Evolutionary conservation across 1,139 yeast genomes (phyloP).

Genomic region (Yamadazyma songkhlaensis): DNA sequence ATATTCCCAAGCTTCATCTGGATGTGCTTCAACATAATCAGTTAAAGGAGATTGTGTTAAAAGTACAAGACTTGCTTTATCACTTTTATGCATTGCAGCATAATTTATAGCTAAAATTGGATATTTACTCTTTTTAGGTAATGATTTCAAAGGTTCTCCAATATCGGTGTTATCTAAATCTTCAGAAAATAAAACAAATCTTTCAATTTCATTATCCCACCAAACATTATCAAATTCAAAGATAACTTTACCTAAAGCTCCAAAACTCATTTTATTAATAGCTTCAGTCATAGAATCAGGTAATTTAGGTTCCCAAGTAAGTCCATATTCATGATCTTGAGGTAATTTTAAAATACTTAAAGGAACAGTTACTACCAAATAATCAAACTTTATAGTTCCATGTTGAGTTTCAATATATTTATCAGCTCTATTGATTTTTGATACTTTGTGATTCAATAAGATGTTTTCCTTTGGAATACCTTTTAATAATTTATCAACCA

Average conservation of each 20-base stretch:
- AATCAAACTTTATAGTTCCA: slow-evolving; percentile 37
- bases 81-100: slow-evolving; percentile 20
- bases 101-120: slow-evolving; percentile 27
- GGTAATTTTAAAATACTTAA: slow-evolving; percentile 57
- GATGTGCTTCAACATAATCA: slow-evolving; percentile 38
- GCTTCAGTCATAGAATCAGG: slow-evolving; percentile 47
- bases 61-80: slow-evolving; percentile 43
- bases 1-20: slow-evolving; percentile 38
- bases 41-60: slow-evolving; percentile 74
- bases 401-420: slow-evolving; percentile 19
- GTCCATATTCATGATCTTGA: slow-evolving; percentile 36
- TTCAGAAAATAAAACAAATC: slow-evolving; percentile 47
- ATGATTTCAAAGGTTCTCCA: slow-evolving; percentile 23
- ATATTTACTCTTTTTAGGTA: slow-evolving; percentile 10
- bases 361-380: slow-evolving; percentile 71
- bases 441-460: slow-evolving; percentile 46
- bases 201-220: slow-evolving; percentile 60
- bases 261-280: slow-evolving; percentile 55
- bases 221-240: slow-evolving; percentile 66
- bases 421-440: slow-evolving; percentile 29
- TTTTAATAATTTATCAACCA: slow-evolving; percentile 44
- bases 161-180: slow-evolving; percentile 15
- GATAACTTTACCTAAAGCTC: slow-evolving; percentile 73
- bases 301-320: slow-evolving; percentile 59
- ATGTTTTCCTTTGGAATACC: slow-evolving; percentile 41